Conservation (phyloP, 2,329 filamentous ascomycete genomes). For the Microsporum canis region DNA sequence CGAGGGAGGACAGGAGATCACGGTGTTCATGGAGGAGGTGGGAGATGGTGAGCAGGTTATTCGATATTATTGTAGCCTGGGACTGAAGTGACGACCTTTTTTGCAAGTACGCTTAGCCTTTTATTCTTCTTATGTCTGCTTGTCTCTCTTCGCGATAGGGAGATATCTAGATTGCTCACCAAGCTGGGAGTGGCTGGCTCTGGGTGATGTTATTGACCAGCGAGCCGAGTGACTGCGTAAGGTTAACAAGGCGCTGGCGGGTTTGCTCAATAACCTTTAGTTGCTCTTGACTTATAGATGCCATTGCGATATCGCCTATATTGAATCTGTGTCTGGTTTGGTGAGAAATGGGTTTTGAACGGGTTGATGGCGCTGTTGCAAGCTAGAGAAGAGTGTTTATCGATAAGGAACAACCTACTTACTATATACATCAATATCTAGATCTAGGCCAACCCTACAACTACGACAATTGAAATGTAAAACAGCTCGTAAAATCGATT, state of each 20-base stretch:
- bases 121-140: not conserved
- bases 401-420: not conserved
- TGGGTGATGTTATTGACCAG: slow-evolving; percentile 50
- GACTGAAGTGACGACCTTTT: slow-evolving; percentile 61
- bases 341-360: not conserved
- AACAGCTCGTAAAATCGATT: not conserved
- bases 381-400: not conserved
- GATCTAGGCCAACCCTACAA: not conserved
- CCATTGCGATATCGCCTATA: slow-evolving; percentile 20
- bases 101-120: not conserved
- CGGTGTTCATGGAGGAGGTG: slow-evolving; percentile 54
- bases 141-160: not conserved
- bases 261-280: slow-evolving; percentile 58
- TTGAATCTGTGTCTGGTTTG: not conserved
- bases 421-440: not conserved
- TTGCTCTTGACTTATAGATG: slow-evolving; percentile 31
- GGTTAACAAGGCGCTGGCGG: slow-evolving; percentile 55
- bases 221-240: slow-evolving; percentile 57
- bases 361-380: not conserved
- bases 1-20: slow-evolving; percentile 56
- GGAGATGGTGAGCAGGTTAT: slow-evolving; percentile 57
- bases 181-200: slow-evolving; percentile 55
- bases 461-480: not conserved
- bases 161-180: slow-evolving; percentile 37
- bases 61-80: slow-evolving; percentile 59